Evolutionary conservation across 225 moss, liverwort and hornwort species (phyloP).

Genomic region (Physcomitrellopsis africana): DNA sequence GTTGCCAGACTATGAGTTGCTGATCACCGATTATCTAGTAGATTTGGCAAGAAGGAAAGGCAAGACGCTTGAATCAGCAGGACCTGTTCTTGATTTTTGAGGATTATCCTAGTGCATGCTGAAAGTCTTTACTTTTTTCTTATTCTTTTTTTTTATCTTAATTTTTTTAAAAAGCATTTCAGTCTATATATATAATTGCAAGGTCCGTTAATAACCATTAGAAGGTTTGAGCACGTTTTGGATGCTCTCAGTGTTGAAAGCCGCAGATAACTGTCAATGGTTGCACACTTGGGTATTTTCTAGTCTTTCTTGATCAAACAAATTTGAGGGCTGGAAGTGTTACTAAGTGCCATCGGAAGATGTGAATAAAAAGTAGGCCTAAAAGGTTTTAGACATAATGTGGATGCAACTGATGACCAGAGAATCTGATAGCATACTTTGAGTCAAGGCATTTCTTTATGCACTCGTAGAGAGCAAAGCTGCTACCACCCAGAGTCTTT

Average conservation of each 20-base stretch:
- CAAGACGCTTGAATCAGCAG: conserved; percentile 38
- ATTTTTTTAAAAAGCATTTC: background rate
- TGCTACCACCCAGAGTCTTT: no score
- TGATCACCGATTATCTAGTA: conserved; percentile 40
- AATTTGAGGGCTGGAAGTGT: conserved; percentile 4
- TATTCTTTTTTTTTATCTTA: background rate
- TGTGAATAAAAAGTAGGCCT: background rate
- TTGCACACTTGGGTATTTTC: background rate
- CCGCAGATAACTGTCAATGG: background rate
- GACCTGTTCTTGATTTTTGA: conserved; percentile 19
- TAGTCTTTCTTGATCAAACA: conserved; percentile 9
- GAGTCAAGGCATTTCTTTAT: conserved; percentile 6
- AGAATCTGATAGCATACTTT: conserved; percentile 19
- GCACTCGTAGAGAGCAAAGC: background rate
- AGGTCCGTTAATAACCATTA: conserved; percentile 20
- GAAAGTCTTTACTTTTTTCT: conserved; percentile 11
- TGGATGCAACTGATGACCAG: conserved; percentile 12
- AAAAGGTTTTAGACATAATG: background rate
- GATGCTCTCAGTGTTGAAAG: conserved; percentile 1
- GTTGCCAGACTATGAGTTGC: conserved; percentile 45
- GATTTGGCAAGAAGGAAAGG: conserved; percentile 45
- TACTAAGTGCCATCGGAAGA: conserved; percentile 11
- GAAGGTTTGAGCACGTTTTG: conserved; percentile 4
- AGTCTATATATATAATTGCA: conserved; percentile 12
- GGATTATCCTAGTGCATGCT: conserved; percentile 32